Evolutionary conservation across 176 grass and related monocot genomes (phyloP).

Genomic region (Aegilops tauschii): DNA sequence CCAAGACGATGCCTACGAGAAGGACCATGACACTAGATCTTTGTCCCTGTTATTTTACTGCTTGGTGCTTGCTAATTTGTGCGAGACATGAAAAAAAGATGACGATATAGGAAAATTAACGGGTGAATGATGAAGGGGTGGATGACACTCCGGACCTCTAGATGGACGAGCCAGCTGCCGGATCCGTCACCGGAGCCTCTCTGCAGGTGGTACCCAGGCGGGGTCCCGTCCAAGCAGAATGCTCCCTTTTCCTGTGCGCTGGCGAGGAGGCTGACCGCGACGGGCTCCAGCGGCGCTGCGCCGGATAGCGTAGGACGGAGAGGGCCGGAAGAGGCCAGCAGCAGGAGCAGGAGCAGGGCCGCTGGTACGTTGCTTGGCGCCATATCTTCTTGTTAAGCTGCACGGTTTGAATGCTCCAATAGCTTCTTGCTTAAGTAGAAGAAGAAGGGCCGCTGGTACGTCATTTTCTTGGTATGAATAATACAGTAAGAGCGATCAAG

Average conservation of each 20-base stretch:
- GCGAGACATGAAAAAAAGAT: neutral
- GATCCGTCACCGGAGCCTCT: slow-evolving; percentile 65
- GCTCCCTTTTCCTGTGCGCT: neutral
- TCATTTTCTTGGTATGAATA: neutral
- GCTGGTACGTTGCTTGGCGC: neutral
- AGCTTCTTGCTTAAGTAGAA: neutral
- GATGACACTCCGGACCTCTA: slow-evolving; percentile 44
- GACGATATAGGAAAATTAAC: neutral
- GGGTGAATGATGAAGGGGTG: no score
- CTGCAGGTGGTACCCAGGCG: slow-evolving; percentile 70
- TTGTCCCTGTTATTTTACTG: neutral
- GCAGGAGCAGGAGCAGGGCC: neutral
- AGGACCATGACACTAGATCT: no score
- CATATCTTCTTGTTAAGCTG: neutral
- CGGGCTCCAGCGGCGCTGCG: neutral
- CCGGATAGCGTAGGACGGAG: neutral
- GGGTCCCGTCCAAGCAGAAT: slow-evolving; percentile 50
- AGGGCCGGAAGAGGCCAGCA: neutral
- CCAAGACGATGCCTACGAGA: no score
- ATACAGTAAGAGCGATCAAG: neutral
- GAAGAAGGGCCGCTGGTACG: neutral
- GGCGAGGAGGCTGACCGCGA: neutral
- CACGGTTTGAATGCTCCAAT: neutral
- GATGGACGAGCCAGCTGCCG: slow-evolving; percentile 60
- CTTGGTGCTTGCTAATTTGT: neutral